Evolutionary conservation across 73 alveolate species (phyloP).

Genomic region (Stentor roeselii): DNA sequence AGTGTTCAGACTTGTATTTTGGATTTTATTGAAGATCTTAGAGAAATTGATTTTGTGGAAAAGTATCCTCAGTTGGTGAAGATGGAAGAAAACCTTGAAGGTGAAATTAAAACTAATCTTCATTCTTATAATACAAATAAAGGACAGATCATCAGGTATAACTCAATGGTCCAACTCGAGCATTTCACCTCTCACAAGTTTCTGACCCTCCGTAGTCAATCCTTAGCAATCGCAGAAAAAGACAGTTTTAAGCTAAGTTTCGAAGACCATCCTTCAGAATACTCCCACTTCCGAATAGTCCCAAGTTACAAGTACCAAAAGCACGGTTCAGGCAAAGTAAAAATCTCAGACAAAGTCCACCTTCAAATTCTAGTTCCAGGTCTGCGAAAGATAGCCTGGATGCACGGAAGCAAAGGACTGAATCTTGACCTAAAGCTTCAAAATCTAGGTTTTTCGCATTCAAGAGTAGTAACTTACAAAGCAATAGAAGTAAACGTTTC

Average conservation of each 20-base stretch:
- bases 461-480: not conserved
- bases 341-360: not conserved
- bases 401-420: not conserved
- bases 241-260: not conserved
- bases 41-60: not conserved
- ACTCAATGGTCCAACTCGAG: not conserved
- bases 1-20: not conserved
- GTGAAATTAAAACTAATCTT: not conserved
- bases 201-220: not conserved
- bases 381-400: not conserved
- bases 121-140: not conserved
- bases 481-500: not conserved
- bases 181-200: not conserved
- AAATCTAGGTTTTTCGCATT: not conserved
- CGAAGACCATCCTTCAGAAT: not conserved
- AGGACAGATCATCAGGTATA: not conserved
- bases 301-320: not conserved
- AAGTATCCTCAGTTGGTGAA: no score
- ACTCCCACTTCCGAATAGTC: not conserved
- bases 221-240: not conserved
- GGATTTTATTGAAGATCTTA: not conserved
- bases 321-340: not conserved
- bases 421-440: not conserved
- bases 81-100: not conserved
- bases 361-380: not conserved